Base-by-base conservation (phyloP, 352 stramenopile species). In the Globisporangium orthogonon region DNA sequence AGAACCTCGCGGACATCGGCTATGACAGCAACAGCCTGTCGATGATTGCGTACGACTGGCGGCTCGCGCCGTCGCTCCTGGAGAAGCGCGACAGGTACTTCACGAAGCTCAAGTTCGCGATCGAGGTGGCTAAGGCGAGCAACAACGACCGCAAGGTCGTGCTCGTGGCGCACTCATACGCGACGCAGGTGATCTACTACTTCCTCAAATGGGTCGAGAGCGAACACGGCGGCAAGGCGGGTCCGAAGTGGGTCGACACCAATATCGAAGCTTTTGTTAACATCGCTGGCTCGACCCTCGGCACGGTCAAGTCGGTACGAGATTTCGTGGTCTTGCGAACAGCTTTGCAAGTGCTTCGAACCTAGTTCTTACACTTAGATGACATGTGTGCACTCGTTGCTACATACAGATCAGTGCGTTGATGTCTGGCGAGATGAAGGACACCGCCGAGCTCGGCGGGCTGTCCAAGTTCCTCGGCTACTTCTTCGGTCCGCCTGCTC, bases 191-290 rank as follows among this genome's bases (percentile, higher is more conserved):
- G 10, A 74, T 94, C n/a, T 84, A 97, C 50, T 96, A 97, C 72
- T 98, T 98, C 61, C 86, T 98, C 54, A 83, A 96, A 52, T 98
- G 96, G 96, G 94, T 98, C 48, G 89, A 96, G 47, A 88, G 75
- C 48, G 55, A 86, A 7, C 74, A 84, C 7, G 90, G 88, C 37
- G 89, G 89, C 39, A 83, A 83, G n/a, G 89, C 79, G 39, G 93
- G 94, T 2, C 74, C 83, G 15, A 54, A 87, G n/a, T 98, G 96
- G 96, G 86, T 98, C 4, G 90, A 98, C 46, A 73, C 88, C 35
- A 80, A 98, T 70, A 58, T 98, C 17, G 87, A 97, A 53, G 57
- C 86, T 2, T 96, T 96, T 39, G 76, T 97, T 31, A 98, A 97
- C 64, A 97, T 98, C 53, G 94, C 94, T n/a, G 94, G 96, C 1